Conservation (phyloP, 331 rosid genomes). For the Stylosanthes scabra region DNA sequence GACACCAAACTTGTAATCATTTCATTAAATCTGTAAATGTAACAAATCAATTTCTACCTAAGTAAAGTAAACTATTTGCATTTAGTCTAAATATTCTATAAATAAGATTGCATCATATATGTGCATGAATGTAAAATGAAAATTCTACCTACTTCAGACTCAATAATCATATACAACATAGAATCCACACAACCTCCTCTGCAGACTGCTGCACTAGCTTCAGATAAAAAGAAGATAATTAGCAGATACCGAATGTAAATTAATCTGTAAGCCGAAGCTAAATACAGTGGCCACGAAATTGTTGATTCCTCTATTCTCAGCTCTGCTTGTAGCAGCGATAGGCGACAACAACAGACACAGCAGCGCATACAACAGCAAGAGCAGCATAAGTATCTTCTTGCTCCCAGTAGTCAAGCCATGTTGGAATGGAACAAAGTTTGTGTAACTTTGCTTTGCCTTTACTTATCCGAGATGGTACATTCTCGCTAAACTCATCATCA, state of each 20-base stretch:
- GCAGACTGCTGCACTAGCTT: no score
- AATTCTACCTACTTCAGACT: no score
- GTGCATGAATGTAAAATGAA: no score
- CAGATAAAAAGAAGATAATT: no score
- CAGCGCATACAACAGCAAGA: constrained; percentile 85
- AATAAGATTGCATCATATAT: no score
- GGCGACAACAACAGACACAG: constrained; percentile 80
- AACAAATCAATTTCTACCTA: constrained; percentile 26
- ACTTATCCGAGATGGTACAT: constrained; percentile 46
- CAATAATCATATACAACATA: no score
- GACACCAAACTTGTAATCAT: constrained; percentile 19
- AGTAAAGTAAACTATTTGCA: constrained; percentile 20
- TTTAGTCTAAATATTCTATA: background rate
- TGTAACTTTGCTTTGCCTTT: constrained; percentile 57
- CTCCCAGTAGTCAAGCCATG: constrained; percentile 93
- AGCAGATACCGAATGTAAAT: no score
- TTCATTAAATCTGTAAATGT: constrained; percentile 19
- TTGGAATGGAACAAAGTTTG: constrained; percentile 64
- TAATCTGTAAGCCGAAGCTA: background rate
- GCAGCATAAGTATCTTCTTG: constrained; percentile 89
- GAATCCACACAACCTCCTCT: no score
- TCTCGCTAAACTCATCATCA: constrained; percentile 53
- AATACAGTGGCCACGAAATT: constrained; percentile 2
- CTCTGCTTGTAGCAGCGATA: constrained; percentile 82
- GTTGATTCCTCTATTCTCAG: constrained; percentile 46